Base-by-base conservation (phyloP, 441 rosid species). In the Arabidopsis lyrata region DNA sequence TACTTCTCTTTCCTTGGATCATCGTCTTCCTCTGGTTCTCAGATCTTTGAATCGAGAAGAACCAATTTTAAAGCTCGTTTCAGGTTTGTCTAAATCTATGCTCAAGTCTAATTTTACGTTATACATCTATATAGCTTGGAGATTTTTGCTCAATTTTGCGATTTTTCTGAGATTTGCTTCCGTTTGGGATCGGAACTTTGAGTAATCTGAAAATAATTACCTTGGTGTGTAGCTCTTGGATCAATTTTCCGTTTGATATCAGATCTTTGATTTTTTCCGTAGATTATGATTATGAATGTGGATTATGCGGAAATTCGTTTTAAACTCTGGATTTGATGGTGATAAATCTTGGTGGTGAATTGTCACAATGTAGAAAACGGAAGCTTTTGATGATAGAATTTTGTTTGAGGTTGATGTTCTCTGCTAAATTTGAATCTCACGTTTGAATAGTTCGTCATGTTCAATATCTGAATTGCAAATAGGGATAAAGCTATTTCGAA, bases 11-110 rank as follows among this genome's bases (percentile, higher is more conserved):
- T 76, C 31, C 66, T 49, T 70, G 4, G 76, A 77, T 77, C 76
- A 77, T 70, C 76, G 63, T 71, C 80, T 32, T 35, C 70, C 36
- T 31, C 67, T 63, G 72, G 35, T 41, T 64, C 80, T 66, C 76
- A 77, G 76, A 77, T 77, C 80, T 66, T 71, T 65, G 63, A 77
- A 71, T 58, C 44, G 14, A 31, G 76, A 64, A 50, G 68, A 70
- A 49, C 35, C 35, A 48, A 16, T 49, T 71, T 58, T 14, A 41
- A 52, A 24, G 22, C 80, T 58, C 45, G n/a, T 22, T 24, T 65
- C 72, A 77, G 80, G 80, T 77, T 71, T 65, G 50, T 59, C 22
- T 22, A 12, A 9, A 65, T 58, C 63, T 58, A 42, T 77, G 36
- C 13, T 39, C 3, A 29, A 12, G n/a, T 69, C 12, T 63, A 39